Base-by-base conservation (phyloP, 108 stramenopile genomes). In the Discostella pseudostelligera region DNA sequence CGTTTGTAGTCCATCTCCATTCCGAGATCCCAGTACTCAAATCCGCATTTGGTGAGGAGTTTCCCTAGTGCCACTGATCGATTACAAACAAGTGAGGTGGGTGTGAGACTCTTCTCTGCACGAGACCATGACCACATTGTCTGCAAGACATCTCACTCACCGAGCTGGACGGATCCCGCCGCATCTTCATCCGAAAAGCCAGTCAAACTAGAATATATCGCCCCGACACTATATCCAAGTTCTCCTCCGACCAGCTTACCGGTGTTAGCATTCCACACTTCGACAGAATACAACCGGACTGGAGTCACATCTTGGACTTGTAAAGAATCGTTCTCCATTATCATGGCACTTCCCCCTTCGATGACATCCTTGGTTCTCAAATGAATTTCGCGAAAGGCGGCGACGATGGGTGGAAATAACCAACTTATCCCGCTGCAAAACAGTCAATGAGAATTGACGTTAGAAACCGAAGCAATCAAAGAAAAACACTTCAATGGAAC, bases 121-220 rank as follows among this genome's bases (percentile, higher is more conserved):
- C 11, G 25, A 26, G 22, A 51, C 14, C 1, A 8, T n/a, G 11
- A 22, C 7, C 7, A 26, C 7, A 51, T 21, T 26, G 11, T 32
- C 32, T 3, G 3, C 5, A 5, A 5, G 32, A 3, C 5, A 5
- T 32, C 32, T 4, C n/a, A 59, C 12, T 84, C 84, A 10, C 73
- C 78, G 49, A 89, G 46, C 61, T 95, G 94, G 8, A 93, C 91
- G 13, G 88, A 84, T 22, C 94, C 94, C 7, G 94, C 90, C 20
- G 65, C 74, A 62, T 86, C 80, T 56, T 82, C 66, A 0, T 35
- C 53, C 8, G 87, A 68, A 68, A 95, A 95, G 7, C 94, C 94
- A 14, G 89, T 90, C 25, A 95, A 69, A 53, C 82, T 81, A 8
- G 94, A 88, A 47, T 93, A 95, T 13, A 89, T 79, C 25, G 65